phyloP scores from a whole-genome alignment of 1,284 basidiomycete species.

The Chondrostereum purpureum region DNA sequence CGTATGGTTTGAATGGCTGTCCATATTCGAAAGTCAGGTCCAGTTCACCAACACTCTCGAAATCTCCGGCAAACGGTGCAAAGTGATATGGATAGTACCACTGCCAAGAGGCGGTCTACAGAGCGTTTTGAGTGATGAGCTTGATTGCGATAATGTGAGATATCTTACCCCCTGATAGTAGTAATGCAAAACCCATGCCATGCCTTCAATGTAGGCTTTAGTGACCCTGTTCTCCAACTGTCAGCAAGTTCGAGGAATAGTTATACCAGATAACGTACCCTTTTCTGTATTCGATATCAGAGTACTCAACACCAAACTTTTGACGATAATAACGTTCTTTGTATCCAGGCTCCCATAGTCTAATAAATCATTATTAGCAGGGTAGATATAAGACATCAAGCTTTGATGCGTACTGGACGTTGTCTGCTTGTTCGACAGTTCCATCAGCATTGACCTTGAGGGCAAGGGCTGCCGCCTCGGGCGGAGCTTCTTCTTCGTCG shows the following conservation, averaged over 20 bases:
- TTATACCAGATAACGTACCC: conserved; percentile 40
- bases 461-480: conserved; percentile 31
- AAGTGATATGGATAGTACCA: conserved; percentile 99
- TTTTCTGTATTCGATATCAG: conserved; percentile 70
- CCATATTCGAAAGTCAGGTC: conserved; percentile 77
- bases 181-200: conserved; percentile 95
- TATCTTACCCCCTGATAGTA: conserved; percentile 97
- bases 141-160: conserved; percentile 13
- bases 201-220: conserved; percentile 84
- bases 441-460: conserved; percentile 83
- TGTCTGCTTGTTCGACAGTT: conserved; percentile 88
- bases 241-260: conserved; percentile 14
- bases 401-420: conserved; percentile 82
- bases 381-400: conserved; percentile 9
- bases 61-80: conserved; percentile 96
- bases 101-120: conserved; percentile 92
- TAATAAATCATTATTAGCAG: conserved; percentile 26
- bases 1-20: conserved; percentile 92
- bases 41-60: conserved; percentile 75
- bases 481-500: conserved; percentile 28
- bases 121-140: conserved; percentile 8
- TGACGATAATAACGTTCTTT: conserved; percentile 91
- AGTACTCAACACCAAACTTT: conserved; percentile 82
- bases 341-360: conserved; percentile 93
- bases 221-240: conserved; percentile 54